These are phyloP conservation scores for Polytolypa hystricis DNA, from an alignment of 2,329 filamentous ascomycete species.

Conservation along the genomic window DNA sequence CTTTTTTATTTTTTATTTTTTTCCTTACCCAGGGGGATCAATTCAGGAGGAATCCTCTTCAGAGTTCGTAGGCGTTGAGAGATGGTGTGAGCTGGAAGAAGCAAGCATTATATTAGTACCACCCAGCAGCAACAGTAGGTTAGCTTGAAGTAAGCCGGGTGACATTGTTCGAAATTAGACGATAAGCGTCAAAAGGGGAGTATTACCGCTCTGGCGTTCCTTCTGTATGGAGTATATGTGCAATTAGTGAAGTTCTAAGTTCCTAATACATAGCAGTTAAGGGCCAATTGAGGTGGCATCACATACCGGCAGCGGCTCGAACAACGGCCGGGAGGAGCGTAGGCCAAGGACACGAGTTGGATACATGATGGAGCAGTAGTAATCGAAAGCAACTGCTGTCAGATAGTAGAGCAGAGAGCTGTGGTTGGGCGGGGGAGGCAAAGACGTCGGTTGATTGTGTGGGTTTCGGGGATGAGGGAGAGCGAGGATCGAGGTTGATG, in stretches of 20 bases:
- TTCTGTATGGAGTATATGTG: constrained; percentile 39
- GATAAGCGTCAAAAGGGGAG: neutral
- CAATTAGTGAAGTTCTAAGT: too few relatives aligned
- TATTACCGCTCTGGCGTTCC: constrained; percentile 52
- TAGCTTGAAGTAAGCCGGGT: neutral
- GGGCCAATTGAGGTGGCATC: constrained; percentile 8
- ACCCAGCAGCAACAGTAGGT: neutral
- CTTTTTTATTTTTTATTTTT: constrained; percentile 5
- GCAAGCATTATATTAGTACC: constrained; percentile 7
- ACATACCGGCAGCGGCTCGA: constrained; percentile 60
- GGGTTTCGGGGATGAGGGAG: too few relatives aligned
- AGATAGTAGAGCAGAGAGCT: too few relatives aligned
- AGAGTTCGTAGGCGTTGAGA: constrained; percentile 87
- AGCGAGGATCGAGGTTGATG: too few relatives aligned
- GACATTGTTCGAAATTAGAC: neutral
- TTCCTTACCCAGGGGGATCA: constrained; percentile 78
- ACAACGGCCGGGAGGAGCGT: constrained; percentile 38
- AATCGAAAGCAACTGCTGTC: too few relatives aligned
- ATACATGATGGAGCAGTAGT: constrained; percentile 56
- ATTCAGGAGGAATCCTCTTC: constrained; percentile 82
- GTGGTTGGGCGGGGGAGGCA: too few relatives aligned
- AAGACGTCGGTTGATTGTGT: too few relatives aligned
- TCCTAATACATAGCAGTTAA: neutral
- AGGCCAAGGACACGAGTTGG: constrained; percentile 55
- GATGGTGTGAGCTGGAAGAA: constrained; percentile 71